Evolutionary conservation across 345 rosid genomes (phyloP), one percentile per base, ranked within the genome.

Genomic region (Salix caprea): DNA sequence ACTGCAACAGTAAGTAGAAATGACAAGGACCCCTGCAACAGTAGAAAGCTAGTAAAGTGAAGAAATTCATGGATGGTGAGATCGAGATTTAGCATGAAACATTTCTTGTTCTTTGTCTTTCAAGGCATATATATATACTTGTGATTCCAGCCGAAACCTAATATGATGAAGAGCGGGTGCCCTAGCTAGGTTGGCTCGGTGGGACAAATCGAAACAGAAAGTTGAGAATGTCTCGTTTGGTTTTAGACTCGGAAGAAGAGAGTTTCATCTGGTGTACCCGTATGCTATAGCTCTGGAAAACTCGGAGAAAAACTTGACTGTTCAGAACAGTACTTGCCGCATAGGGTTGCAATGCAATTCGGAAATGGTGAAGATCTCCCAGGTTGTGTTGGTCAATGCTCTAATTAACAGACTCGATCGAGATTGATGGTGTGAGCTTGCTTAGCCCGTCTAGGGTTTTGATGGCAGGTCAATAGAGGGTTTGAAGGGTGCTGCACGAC

Each of bases 1-100:
- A 1, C 19, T 46, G 52, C 52, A 46, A 3, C 52, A 3, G 52
- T 46, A 30, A 30, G 32, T 30, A 30, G 52, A 46, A 46, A 46
- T 46, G 52, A 46, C 6, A 4, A 28, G 0, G 50, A 46, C 0
- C 4, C 50, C 50, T 14, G 50, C 50, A 12, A 2, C 32, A 30
- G 32, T 30, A 39, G 42, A 8, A 39, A 16, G 50, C 50, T 16
- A 46, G 50, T 46, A 46, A 46, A 13, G 74, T 83, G 62, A n/a
- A 13, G 68, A 77, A 52, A 74, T 86, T 83, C 74, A 84, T 76
- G 2, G 86, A 24, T 14, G 73, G 81, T 75, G 82, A 74, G 73
- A 6, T 8, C 73, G 83, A 85, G 5, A 72, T 84, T 19, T 84
- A 85, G 72, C 90, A 85, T 69, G 86, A 82, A 69, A 86, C 85